phyloP scores from a whole-genome alignment of 1,139 yeast species.

The Lodderomyces metapsilosis region DNA sequence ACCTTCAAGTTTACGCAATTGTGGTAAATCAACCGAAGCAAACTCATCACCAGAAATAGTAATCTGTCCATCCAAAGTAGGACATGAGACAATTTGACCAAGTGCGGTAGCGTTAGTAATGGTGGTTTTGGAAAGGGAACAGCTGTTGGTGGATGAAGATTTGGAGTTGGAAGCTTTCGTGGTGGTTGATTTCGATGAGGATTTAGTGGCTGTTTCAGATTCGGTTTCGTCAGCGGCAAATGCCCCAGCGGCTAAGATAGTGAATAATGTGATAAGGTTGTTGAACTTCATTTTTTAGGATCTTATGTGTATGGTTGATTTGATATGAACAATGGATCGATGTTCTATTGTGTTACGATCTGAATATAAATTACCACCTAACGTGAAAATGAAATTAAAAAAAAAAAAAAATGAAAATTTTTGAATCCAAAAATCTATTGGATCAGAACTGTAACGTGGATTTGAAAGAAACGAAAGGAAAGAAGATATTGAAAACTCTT shows the following conservation, averaged over 20 bases:
- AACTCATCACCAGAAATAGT: conserved; percentile 39
- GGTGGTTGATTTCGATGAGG: background rate
- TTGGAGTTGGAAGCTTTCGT: background rate
- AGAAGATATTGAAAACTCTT: too few relatives aligned
- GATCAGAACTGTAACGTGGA: too few relatives aligned
- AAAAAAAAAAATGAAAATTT: too few relatives aligned
- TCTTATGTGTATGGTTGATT: too few relatives aligned
- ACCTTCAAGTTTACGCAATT: conserved; percentile 35
- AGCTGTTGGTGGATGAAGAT: conserved; percentile 16
- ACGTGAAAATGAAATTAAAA: too few relatives aligned
- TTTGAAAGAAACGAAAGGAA: too few relatives aligned
- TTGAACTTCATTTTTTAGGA: background rate
- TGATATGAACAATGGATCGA: too few relatives aligned
- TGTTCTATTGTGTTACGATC: too few relatives aligned
- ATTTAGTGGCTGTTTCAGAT: background rate
- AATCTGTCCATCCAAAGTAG: conserved; percentile 42
- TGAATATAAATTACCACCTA: too few relatives aligned
- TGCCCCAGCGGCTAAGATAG: background rate
- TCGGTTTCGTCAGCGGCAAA: background rate
- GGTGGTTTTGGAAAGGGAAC: conserved; percentile 41
- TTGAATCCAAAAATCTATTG: too few relatives aligned
- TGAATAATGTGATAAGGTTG: background rate
- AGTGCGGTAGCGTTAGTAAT: conserved; percentile 40
- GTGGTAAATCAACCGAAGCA: conserved; percentile 32
- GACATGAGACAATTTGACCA: conserved; percentile 36